Evolutionary conservation across 805 yeast species (phyloP).

Genomic region (Candida maltosa): DNA sequence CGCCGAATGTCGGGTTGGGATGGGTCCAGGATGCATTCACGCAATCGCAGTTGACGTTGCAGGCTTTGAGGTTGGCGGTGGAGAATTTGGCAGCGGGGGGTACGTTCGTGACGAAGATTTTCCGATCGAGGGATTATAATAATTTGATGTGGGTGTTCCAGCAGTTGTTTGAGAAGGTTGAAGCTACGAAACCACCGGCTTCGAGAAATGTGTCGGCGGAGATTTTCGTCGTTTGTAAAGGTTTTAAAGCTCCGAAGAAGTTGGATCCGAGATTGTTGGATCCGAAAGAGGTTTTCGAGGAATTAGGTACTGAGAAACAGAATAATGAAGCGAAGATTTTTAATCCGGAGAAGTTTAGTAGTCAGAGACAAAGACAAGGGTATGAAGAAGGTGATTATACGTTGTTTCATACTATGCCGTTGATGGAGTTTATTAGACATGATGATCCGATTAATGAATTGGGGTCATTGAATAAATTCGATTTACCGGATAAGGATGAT

Average conservation of each 20-base stretch:
- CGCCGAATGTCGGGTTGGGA: slow-evolving; percentile 99
- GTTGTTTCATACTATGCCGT: slow-evolving; percentile 64
- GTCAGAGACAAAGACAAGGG: slow-evolving; percentile 94
- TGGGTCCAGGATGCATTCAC: slow-evolving; percentile 99
- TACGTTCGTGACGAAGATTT: slow-evolving; percentile 92
- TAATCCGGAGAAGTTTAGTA: slow-evolving; percentile 87
- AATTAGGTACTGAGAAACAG: slow-evolving; percentile 62
- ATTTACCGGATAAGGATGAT: slow-evolving; percentile 48
- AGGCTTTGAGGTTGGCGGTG: slow-evolving; percentile 89
- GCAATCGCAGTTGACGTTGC: slow-evolving; percentile 92
- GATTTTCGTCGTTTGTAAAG: slow-evolving; percentile 94
- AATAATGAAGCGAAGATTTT: slow-evolving; percentile 88
- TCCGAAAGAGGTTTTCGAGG: slow-evolving; percentile 92
- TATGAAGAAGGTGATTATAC: slow-evolving; percentile 90
- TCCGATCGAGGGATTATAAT: slow-evolving; percentile 98
- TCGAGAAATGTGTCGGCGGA: slow-evolving; percentile 99
- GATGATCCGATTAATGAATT: slow-evolving; percentile 82
- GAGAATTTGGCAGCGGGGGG: slow-evolving; percentile 92
- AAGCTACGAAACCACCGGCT: slow-evolving; percentile 98
- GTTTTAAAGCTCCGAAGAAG: slow-evolving; percentile 94
- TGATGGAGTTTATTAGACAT: slow-evolving; percentile 76
- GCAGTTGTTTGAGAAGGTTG: slow-evolving; percentile 92
- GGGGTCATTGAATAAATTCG: slow-evolving; percentile 69
- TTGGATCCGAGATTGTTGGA: slow-evolving; percentile 90
- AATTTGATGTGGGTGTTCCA: slow-evolving; percentile 96